These are phyloP conservation scores for Ulota crispa DNA, from an alignment of 225 moss, liverwort and hornwort genomes.

Conservation along the genomic window DNA sequence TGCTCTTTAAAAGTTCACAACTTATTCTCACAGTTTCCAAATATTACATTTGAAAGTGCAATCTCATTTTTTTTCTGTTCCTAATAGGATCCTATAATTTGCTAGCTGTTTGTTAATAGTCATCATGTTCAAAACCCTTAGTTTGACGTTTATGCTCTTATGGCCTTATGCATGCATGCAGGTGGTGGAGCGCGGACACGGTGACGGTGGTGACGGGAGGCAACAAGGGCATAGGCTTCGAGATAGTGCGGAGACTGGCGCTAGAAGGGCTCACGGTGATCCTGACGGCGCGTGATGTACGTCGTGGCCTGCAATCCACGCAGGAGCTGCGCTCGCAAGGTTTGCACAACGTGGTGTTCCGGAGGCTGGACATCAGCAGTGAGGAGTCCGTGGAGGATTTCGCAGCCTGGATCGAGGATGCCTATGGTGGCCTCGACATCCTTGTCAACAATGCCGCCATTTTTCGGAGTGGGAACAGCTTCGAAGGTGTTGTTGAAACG, in stretches of 20 bases:
- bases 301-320: constrained; percentile 34
- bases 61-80: no score
- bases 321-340: constrained; percentile 41
- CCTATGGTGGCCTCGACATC: constrained; percentile 65
- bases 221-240: constrained; percentile 35
- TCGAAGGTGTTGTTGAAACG: constrained; percentile 27
- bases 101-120: no score
- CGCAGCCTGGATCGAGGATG: constrained; percentile 44
- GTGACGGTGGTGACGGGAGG: constrained; percentile 36
- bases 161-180: neutral
- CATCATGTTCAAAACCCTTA: no score
- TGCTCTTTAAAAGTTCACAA: no score
- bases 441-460: constrained; percentile 68
- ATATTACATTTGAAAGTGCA: no score
- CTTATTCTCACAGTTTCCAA: no score
- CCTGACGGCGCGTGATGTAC: constrained; percentile 51
- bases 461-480: neutral
- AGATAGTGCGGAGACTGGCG: constrained; percentile 32
- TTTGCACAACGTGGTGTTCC: constrained; percentile 49
- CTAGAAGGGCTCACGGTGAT: constrained; percentile 34
- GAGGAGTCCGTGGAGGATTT: constrained; percentile 41
- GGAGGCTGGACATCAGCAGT: constrained; percentile 52
- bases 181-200: constrained; percentile 34
- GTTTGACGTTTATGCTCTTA: no score
- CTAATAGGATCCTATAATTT: no score